Base-by-base conservation (phyloP, 352 stramenopile species). In the Phytophthora citrophthora region DNA sequence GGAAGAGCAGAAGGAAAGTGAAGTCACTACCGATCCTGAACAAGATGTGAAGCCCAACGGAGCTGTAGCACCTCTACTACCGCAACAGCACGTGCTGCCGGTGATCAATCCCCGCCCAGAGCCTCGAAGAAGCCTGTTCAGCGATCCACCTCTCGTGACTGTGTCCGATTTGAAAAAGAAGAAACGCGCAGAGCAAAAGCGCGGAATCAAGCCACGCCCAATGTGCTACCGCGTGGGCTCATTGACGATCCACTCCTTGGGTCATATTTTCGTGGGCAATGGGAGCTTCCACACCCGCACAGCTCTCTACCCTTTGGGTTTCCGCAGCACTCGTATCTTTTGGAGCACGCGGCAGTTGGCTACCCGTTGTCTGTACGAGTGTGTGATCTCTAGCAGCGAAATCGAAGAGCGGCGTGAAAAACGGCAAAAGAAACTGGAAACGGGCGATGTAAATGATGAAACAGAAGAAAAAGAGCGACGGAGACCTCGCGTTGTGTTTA, bases 311-410 rank as follows among this genome's bases (percentile, higher is more conserved):
- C 94, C 95, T 7, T 43, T 93, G 9, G 93, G 94, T 0, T 98
- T 91, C 60, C 84, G 89, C 11, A 96, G 93, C 29, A 96, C 92
- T 7, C 79, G 95, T 20, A 97, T 98, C 44, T 98, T 96, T 60
- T 98, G 94, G 94, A 98, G 91, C 15, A 81, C 81, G 0, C 68
- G 67, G 4, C 36, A 61, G 8, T 39, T 93, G 7, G 76, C 67
- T 1, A 76, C 47, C 8, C 54, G 95, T 2, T 97, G 89, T 50
- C 62, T 98, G 27, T 98, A 98, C 64, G 84, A 98, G 41, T 94
- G 96, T 53, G 83, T 94, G 10, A 83, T 98, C 41, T 87, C 90
- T 16, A 95, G 79, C 49, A 86, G 70, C 6, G 87, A 86, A 62
- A 81, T 84, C 46, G 94, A 89, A 56, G 81, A 78, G 10, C 82